Conservation (phyloP, 2,329 filamentous ascomycete species). For the Tricladium varicosporioides region DNA sequence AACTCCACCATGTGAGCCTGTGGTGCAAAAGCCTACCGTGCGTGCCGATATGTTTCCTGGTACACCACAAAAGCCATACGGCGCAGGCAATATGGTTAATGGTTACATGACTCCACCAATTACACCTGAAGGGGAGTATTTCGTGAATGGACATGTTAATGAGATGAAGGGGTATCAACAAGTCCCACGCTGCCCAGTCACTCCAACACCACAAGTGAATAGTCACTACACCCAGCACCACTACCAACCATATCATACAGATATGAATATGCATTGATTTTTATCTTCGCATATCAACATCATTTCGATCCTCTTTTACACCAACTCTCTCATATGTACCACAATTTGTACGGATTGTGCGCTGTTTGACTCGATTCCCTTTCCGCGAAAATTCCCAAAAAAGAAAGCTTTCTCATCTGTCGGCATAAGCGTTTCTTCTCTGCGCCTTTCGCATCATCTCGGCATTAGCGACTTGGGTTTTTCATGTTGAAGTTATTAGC, state of each 20-base stretch:
- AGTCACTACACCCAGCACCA: constrained; percentile 41
- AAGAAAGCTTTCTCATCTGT: constrained; percentile 18
- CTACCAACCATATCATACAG: constrained; percentile 46
- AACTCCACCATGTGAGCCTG: constrained; percentile 55
- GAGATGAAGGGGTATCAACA: constrained; percentile 28
- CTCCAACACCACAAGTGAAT: constrained; percentile 54
- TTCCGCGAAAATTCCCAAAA: constrained; percentile 15
- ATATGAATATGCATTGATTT: constrained; percentile 35
- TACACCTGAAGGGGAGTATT: constrained; percentile 69
- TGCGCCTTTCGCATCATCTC: constrained; percentile 14
- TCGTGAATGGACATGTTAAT: constrained; percentile 32
- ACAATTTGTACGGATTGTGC: constrained; percentile 29
- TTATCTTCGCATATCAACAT: constrained; percentile 2
- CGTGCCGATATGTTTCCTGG: constrained; percentile 61
- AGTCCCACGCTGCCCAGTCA: constrained; percentile 54
- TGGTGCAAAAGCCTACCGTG: constrained; percentile 44
- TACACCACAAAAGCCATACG: constrained; percentile 76
- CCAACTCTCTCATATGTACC: constrained; percentile 27
- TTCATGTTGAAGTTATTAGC: constrained; percentile 26
- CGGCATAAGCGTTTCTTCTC: constrained; percentile 27
- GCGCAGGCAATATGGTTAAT: constrained; percentile 60
- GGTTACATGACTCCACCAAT: constrained; percentile 85
- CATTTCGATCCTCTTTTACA: constrained; percentile 8
- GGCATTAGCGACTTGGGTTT: constrained; percentile 29
- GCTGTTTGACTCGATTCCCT: constrained; percentile 8